These are phyloP conservation scores for Acer saccharum DNA, from an alignment of 345 rosid genomes.

Conservation along the genomic window DNA sequence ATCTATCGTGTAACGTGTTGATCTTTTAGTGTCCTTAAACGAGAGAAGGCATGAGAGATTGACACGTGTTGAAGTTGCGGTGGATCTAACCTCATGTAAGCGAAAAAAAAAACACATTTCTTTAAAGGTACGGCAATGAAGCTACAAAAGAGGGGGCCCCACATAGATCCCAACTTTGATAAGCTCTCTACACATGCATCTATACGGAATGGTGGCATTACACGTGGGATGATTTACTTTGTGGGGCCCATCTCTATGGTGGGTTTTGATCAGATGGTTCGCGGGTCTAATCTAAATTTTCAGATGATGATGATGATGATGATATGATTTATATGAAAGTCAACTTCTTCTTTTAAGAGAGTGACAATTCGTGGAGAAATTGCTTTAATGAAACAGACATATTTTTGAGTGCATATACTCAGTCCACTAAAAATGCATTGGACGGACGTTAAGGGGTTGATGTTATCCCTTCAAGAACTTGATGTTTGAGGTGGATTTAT, in stretches of 20 bases:
- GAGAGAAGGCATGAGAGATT: accelerated
- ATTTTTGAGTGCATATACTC: no score
- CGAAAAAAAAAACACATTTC: neutral
- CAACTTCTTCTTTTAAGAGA: neutral
- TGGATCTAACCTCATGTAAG: neutral
- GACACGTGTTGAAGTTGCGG: neutral
- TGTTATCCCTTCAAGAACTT: no score
- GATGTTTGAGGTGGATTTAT: no score
- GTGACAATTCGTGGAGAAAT: no score
- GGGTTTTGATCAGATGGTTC: neutral
- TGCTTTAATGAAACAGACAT: no score
- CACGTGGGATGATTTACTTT: slow-evolving; percentile 18
- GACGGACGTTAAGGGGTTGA: no score
- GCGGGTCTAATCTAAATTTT: neutral
- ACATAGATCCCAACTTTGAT: neutral
- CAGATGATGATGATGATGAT: no score
- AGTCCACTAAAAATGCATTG: no score
- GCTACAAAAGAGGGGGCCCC: neutral
- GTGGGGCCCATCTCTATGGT: neutral
- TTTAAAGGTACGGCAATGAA: neutral
- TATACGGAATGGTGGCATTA: slow-evolving; percentile 7
- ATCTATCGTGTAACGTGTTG: no score
- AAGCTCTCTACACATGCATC: slow-evolving; percentile 4
- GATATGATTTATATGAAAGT: neutral
- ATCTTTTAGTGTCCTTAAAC: neutral